Conservation (phyloP, 192 early-diverging fungal genomes). For the Cetraspora pellucida region DNA sequence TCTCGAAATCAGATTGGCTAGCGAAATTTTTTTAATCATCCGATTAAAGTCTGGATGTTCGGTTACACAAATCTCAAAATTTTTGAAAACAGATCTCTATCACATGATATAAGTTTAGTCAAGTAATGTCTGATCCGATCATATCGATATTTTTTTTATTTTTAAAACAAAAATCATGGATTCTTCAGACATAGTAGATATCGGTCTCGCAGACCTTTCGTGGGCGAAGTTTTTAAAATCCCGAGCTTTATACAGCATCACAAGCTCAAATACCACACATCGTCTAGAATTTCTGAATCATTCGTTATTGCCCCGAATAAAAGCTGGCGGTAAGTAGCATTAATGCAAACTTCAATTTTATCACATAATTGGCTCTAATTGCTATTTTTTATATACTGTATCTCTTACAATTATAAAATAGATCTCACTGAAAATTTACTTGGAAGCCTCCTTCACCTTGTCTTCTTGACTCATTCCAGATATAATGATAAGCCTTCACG, state of each 20-base stretch:
- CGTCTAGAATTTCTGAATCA: constrained; percentile 32
- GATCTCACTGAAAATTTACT: constrained; percentile 41
- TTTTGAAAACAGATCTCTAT: too few relatives aligned
- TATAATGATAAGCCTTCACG: constrained; percentile 73
- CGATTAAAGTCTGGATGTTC: too few relatives aligned
- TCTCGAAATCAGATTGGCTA: too few relatives aligned
- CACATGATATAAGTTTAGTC: too few relatives aligned
- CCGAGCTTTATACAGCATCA: constrained; percentile 20
- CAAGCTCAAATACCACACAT: background rate
- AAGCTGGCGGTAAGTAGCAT: constrained; percentile 15
- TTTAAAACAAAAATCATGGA: too few relatives aligned
- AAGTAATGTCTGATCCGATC: too few relatives aligned
- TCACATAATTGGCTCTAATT: background rate
- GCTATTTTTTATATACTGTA: background rate
- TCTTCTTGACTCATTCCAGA: constrained; percentile 63
- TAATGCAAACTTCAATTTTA: background rate
- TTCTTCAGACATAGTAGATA: background rate
- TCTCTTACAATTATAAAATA: background rate
- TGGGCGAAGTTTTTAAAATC: constrained; percentile 27
- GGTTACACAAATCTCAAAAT: too few relatives aligned
- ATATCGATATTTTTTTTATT: too few relatives aligned
- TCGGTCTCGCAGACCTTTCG: constrained; percentile 20
- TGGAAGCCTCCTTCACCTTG: constrained; percentile 48
- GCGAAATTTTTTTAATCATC: too few relatives aligned
- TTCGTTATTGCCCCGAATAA: constrained; percentile 26